A percentile compares a stretch with the other conserved stretches of the same genome.
phyloP scores from a whole-genome alignment of 768 basidiomycete genomes.

The Exidia glandulosa region DNA sequence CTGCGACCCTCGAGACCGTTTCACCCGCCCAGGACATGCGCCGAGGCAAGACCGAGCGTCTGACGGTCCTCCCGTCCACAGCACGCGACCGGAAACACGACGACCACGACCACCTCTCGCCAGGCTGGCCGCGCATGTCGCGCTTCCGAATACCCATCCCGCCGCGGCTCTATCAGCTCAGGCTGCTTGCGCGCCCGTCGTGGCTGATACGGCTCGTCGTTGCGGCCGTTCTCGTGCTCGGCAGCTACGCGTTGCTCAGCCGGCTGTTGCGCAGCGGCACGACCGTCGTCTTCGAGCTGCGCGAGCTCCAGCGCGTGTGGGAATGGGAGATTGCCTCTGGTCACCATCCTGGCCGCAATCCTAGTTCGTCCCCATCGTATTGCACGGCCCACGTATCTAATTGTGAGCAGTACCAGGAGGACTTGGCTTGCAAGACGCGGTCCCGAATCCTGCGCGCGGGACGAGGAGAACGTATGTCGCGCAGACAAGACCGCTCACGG shows the following conservation, averaged over 20 bases:
- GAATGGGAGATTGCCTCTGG: slow-evolving; percentile 35
- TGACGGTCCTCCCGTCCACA: neutral
- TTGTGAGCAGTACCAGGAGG: neutral
- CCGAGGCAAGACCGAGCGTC: neutral
- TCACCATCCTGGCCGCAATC: slow-evolving; percentile 28
- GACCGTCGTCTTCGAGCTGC: slow-evolving; percentile 10
- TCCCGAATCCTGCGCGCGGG: slow-evolving; percentile 22
- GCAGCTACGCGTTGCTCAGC: neutral
- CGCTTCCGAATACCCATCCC: neutral
- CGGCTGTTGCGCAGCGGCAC: neutral
- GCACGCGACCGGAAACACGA: neutral
- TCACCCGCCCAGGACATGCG: too few relatives aligned
- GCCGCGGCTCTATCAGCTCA: neutral
- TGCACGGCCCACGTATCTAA: neutral
- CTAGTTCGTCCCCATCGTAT: slow-evolving; percentile 13
- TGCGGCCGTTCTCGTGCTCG: neutral
- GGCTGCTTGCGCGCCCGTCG: neutral
- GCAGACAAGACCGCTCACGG: slow-evolving; percentile 18
- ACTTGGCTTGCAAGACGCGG: slow-evolving; percentile 10
- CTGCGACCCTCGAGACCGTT: too few relatives aligned
- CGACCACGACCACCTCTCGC: neutral
- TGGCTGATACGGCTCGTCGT: neutral
- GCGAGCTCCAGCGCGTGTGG: slow-evolving; percentile 31
- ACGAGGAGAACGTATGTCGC: neutral
- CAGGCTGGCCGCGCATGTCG: neutral